Evolutionary conservation across 495 filamentous ascomycete genomes (phyloP).

Genomic region (Sporormia fimetaria): DNA sequence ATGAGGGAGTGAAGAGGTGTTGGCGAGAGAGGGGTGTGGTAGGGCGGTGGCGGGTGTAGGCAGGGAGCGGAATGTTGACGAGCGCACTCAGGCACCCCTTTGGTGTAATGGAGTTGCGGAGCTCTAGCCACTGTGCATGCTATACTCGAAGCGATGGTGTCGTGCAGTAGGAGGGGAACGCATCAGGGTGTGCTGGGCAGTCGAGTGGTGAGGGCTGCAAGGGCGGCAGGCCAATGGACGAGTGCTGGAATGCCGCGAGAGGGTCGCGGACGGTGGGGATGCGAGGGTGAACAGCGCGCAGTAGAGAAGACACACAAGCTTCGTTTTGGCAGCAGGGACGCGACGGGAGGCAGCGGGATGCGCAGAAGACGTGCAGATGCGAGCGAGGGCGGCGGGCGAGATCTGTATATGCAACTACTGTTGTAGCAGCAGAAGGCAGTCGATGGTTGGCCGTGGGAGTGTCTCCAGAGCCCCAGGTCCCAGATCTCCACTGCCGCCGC

Average conservation of each 20-base stretch:
- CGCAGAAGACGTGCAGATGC: not conserved
- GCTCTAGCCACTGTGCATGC: slow-evolving; percentile 25
- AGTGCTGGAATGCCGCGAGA: slow-evolving; percentile 19
- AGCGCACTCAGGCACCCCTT: slow-evolving; percentile 19
- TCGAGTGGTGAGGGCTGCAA: slow-evolving; percentile 15
- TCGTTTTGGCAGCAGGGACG: no score
- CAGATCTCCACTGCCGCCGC: no score
- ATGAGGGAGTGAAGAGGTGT: not conserved
- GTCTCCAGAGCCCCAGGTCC: no score
- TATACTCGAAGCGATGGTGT: slow-evolving; percentile 25
- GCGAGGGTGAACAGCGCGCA: not conserved
- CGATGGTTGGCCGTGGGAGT: no score
- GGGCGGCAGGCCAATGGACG: slow-evolving; percentile 19
- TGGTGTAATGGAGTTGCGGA: slow-evolving; percentile 14
- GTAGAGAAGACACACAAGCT: not conserved
- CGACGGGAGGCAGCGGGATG: not conserved
- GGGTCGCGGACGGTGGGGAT: not conserved
- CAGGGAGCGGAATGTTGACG: slow-evolving; percentile 13
- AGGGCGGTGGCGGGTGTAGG: slow-evolving; percentile 8
- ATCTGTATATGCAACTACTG: not conserved
- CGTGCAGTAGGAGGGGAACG: slow-evolving; percentile 21
- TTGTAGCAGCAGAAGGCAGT: no score
- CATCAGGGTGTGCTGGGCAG: slow-evolving; percentile 19
- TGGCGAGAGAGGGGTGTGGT: slow-evolving; percentile 12
- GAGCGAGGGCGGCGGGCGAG: not conserved